These are phyloP conservation scores for Kwoniella newhampshirensis DNA, from an alignment of 768 basidiomycete species.

Conservation along the genomic window DNA sequence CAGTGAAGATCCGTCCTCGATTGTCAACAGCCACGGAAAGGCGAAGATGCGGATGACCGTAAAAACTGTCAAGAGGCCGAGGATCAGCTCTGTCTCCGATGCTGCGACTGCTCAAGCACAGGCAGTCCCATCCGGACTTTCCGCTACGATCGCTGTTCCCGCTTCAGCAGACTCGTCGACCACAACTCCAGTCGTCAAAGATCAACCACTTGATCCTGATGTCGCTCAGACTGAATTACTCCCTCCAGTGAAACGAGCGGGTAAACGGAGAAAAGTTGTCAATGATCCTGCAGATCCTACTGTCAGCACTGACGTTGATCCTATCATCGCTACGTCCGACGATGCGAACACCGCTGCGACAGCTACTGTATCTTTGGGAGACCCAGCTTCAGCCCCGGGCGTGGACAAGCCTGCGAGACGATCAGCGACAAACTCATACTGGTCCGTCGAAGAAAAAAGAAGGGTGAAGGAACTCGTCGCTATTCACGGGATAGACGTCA, in stretches of 20 bases:
- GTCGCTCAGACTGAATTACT: slow-evolving; percentile 27
- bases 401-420: slow-evolving; percentile 9
- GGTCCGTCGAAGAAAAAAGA: slow-evolving; percentile 67
- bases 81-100: slow-evolving; percentile 29
- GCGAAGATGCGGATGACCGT: slow-evolving; percentile 29
- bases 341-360: neutral
- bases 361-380: neutral
- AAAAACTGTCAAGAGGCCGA: slow-evolving; percentile 31
- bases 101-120: neutral
- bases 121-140: neutral
- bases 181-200: neutral
- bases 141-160: neutral
- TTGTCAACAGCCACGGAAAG: neutral
- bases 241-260: slow-evolving; percentile 40
- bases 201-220: neutral
- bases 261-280: slow-evolving; percentile 21
- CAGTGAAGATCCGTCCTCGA: slow-evolving; percentile 21
- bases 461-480: slow-evolving; percentile 62
- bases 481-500: slow-evolving; percentile 68
- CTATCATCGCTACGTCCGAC: slow-evolving; percentile 1
- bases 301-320: neutral
- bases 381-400: neutral
- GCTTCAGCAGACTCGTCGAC: neutral
- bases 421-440: slow-evolving; percentile 56
- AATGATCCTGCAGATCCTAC: slow-evolving; percentile 1